Conservation (phyloP, 2,329 filamentous ascomycete genomes). For the Didymella pomorum region DNA sequence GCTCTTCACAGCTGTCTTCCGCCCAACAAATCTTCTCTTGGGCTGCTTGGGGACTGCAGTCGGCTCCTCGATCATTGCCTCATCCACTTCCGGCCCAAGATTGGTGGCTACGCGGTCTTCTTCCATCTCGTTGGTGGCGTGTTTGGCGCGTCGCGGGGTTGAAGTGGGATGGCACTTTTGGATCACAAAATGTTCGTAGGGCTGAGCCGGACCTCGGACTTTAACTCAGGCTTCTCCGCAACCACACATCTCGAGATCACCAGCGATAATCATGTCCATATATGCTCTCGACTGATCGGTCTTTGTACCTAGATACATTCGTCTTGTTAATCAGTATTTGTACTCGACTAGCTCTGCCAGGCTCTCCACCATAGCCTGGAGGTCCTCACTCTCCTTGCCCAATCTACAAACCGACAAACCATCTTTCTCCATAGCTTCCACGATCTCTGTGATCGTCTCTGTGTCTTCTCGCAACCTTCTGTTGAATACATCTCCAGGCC, state of each 20-base stretch:
- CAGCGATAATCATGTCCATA: not conserved
- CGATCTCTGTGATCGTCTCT: conserved; percentile 5
- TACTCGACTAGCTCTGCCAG: not conserved
- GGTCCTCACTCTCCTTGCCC: not conserved
- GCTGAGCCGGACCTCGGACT: conserved; percentile 23
- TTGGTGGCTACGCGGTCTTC: conserved; percentile 76
- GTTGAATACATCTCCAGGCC: conserved; percentile 23
- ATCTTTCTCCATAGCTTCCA: conserved; percentile 14
- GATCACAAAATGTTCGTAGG: conserved; percentile 25
- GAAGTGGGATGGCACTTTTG: conserved; percentile 22
- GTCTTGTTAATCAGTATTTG: no score
- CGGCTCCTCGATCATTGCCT: conserved; percentile 65
- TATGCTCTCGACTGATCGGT: not conserved
- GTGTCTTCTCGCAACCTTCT: conserved; percentile 16
- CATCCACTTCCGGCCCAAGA: conserved; percentile 72
- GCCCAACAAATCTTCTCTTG: conserved; percentile 90
- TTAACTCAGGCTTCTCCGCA: conserved; percentile 2
- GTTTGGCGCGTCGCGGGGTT: conserved; percentile 26
- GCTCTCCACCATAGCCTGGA: not conserved
- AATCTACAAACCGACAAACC: not conserved
- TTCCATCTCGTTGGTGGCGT: conserved; percentile 66
- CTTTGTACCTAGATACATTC: no score
- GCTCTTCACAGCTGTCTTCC: conserved; percentile 72
- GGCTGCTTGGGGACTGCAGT: conserved; percentile 70
- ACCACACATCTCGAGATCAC: conserved; percentile 9